Percentiles rank a stretch among this genome's conserved stretches.
phyloP scores from a whole-genome alignment of 768 basidiomycete species.

The Amanita muscaria region DNA sequence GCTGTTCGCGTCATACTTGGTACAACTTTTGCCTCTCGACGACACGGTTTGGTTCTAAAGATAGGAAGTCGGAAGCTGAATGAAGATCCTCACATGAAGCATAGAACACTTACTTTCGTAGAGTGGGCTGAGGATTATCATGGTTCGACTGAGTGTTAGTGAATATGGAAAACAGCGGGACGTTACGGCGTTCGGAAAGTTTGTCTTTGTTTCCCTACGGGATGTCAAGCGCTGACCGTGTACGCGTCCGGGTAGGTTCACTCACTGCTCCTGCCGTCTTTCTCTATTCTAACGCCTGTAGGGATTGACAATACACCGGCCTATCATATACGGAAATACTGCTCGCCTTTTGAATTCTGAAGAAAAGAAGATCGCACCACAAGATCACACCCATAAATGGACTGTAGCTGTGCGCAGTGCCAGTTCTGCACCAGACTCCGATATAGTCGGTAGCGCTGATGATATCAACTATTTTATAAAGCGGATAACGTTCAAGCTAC shows the following conservation, averaged over 20 bases:
- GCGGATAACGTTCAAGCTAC: conserved; percentile 93
- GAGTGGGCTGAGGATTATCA: conserved; percentile 47
- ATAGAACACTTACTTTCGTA: conserved; percentile 47
- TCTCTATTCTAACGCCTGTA: conserved; percentile 20
- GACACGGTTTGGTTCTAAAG: conserved; percentile 49
- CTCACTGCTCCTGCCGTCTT: conserved; percentile 2
- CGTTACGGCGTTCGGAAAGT: conserved; percentile 1
- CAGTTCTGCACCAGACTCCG: conserved; percentile 60
- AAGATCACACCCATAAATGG: conserved; percentile 93
- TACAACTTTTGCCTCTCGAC: conserved; percentile 55
- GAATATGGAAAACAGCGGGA: conserved; percentile 10
- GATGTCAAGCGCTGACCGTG: conserved; percentile 58
- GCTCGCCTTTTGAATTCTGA: conserved; percentile 68
- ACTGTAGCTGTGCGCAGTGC: conserved; percentile 92
- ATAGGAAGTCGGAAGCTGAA: conserved; percentile 6
- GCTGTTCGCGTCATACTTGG: conserved; percentile 44
- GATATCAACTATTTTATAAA: conserved; percentile 90
- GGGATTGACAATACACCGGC: conserved; percentile 83
- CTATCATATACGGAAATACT: conserved; percentile 94
- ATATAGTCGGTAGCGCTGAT: conserved; percentile 83
- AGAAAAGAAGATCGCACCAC: conserved; percentile 50
- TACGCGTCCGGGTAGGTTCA: conserved; percentile 66
- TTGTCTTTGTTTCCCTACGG: conserved; percentile 7
- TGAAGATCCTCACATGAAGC: neutral
- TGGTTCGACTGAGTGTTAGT: conserved; percentile 15